A percentile compares a stretch with the other conserved stretches of the same genome.
These are phyloP conservation scores for Globisporangium sylvaticum DNA, from an alignment of 352 stramenopile genomes.

Conservation along the genomic window DNA sequence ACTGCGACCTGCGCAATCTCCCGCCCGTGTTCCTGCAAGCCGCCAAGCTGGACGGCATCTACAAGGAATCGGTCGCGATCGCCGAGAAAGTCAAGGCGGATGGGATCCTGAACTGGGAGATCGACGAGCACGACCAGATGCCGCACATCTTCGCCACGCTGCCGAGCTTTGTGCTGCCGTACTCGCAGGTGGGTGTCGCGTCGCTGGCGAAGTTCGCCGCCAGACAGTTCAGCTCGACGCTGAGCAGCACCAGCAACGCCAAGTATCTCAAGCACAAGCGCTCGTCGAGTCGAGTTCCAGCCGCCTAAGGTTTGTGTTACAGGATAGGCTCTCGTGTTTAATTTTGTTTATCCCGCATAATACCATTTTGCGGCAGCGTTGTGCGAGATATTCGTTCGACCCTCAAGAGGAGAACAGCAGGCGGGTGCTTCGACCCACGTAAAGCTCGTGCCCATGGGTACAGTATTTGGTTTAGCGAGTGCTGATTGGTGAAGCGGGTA, in stretches of 20 bases:
- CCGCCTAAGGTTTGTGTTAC: neutral
- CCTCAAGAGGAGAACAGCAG: no score
- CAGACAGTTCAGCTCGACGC: constrained; percentile 17
- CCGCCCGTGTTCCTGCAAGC: constrained; percentile 44
- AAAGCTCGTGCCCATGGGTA: no score
- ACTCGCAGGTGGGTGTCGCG: constrained; percentile 27
- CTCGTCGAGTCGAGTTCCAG: neutral
- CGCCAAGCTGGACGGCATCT: constrained; percentile 35
- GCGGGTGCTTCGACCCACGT: no score
- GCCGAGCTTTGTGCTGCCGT: constrained; percentile 33
- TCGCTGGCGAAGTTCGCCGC: constrained; percentile 33
- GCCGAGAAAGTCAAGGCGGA: constrained; percentile 31
- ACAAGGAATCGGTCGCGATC: constrained; percentile 30
- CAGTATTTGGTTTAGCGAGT: neutral
- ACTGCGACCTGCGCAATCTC: constrained; percentile 38
- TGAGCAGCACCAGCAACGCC: neutral
- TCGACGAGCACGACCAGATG: constrained; percentile 38
- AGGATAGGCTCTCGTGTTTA: neutral
- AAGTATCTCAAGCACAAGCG: constrained; percentile 3
- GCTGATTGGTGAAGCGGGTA: neutral
- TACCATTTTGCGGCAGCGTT: neutral
- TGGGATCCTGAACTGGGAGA: constrained; percentile 34
- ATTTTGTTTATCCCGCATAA: neutral
- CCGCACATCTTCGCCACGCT: constrained; percentile 41
- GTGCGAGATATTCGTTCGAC: no score